Evolutionary conservation across 1,284 basidiomycete species (phyloP), one percentile per base, ranked within the genome.

Genomic region (Spongiforma sp.): DNA sequence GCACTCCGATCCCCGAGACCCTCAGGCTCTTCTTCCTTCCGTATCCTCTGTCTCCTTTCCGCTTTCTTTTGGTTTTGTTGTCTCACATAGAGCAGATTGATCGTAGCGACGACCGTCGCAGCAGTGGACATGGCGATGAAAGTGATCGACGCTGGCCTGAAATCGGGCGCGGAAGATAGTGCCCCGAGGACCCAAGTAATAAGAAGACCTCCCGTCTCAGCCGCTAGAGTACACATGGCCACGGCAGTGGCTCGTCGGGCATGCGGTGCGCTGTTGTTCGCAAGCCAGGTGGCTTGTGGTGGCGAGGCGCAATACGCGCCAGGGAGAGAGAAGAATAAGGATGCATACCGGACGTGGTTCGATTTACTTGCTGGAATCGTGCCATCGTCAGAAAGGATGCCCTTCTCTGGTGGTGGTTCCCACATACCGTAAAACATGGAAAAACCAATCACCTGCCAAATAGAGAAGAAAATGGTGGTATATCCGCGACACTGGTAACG

Each of bases 211-310:
- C 87, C 88, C 0, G 76, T 73, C 72, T 88, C 86, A n/a, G 82
- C 82, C 70, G 79, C 70, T 62, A 85, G 80, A 65, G 85, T 86
- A 0, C 78, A 80, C 41, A 85, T 71, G 2, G 84, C 86, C 52
- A 89, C 80, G 11, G 82, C 80, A 0, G 84, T 84, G 7, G 86
- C 86, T 14, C 86, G 81, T 46, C 85, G 78, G 53, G 81, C 80
- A 67, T 87, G 83, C 0, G 86, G 86, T 0, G 84, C 79, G 24
- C 84, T 80, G 73, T 89, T 90, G 72, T 88, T 89, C n/a, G 87
- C 78, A 54, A 77, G 69, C 86, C 86, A 88, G 0, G 86, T 81
- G 1, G 75, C 75, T n/a, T 84, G 59, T 4, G 83, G 75, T 1
- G 86, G 82, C 0, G 81, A 80, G 7, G 75, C 64, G 17, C 79